These are phyloP conservation scores for Diplodia corticola DNA, from an alignment of 2,329 filamentous ascomycete species.

Conservation along the genomic window DNA sequence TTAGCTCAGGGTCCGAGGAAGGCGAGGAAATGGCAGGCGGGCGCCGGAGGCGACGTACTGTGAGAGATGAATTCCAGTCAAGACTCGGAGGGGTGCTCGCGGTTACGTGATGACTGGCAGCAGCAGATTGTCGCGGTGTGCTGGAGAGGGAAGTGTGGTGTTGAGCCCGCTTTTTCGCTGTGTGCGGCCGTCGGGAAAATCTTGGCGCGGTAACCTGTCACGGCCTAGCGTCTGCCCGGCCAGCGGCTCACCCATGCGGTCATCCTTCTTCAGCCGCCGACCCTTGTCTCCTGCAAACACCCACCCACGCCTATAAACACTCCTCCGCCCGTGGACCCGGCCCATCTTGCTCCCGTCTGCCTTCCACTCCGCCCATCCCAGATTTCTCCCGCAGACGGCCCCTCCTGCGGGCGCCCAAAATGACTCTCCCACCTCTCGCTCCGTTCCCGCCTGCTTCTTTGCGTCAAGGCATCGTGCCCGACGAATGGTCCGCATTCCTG, in stretches of 20 bases:
- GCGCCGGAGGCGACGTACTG: slow-evolving; percentile 17
- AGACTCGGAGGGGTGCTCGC: slow-evolving; percentile 49
- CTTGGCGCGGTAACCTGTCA: slow-evolving; percentile 40
- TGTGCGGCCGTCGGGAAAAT: slow-evolving; percentile 37
- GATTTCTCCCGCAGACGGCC: neutral
- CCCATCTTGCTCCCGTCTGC: neutral
- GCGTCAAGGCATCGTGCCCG: slow-evolving; percentile 63
- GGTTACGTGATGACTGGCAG: slow-evolving; percentile 57
- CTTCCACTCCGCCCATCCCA: neutral
- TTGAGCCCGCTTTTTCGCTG: slow-evolving; percentile 25
- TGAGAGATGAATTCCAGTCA: slow-evolving; percentile 42
- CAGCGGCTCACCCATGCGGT: slow-evolving; percentile 8
- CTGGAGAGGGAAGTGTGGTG: slow-evolving; percentile 24
- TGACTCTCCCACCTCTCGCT: slow-evolving; percentile 69
- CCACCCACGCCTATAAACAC: neutral
- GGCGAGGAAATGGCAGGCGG: slow-evolving; percentile 13
- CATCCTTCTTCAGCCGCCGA: slow-evolving; percentile 1
- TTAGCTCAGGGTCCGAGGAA: slow-evolving; percentile 17
- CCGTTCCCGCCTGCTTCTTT: slow-evolving; percentile 71
- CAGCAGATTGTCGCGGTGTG: slow-evolving; percentile 25
- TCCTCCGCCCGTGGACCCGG: neutral
- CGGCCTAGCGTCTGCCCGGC: slow-evolving; percentile 23
- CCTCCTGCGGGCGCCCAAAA: slow-evolving; percentile 26
- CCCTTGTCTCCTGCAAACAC: neutral
- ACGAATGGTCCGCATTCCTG: slow-evolving; percentile 77